phyloP scores from a whole-genome alignment of 176 grass and related monocot species.

The Carex littledalei region DNA sequence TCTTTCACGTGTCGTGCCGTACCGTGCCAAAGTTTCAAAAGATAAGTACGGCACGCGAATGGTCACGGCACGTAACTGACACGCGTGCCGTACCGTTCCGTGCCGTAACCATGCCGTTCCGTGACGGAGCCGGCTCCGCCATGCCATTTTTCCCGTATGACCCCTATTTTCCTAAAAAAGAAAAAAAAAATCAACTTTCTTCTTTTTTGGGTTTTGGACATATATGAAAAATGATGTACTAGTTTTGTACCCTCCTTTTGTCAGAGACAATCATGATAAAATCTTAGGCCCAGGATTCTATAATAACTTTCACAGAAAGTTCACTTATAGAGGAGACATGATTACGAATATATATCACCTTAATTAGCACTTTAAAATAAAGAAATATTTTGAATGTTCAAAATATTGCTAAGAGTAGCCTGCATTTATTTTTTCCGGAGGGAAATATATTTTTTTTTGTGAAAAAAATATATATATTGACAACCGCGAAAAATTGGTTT shows the following conservation, averaged over 20 bases:
- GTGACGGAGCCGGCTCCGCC: too few relatives aligned
- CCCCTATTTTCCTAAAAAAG: background rate
- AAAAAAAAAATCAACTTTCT: background rate
- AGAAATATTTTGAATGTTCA: background rate
- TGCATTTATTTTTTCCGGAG: background rate
- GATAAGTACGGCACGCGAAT: too few relatives aligned
- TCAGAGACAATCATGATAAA: constrained; percentile 9
- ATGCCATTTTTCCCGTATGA: too few relatives aligned
- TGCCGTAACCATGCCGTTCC: too few relatives aligned
- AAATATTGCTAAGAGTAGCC: background rate
- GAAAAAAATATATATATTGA: too few relatives aligned
- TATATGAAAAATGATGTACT: background rate
- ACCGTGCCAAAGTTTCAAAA: too few relatives aligned
- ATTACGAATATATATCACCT: background rate
- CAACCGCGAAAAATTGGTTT: too few relatives aligned
- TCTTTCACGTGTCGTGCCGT: too few relatives aligned
- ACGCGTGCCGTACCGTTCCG: too few relatives aligned
- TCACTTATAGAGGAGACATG: background rate
- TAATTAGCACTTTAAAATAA: background rate
- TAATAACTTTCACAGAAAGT: background rate
- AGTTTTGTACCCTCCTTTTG: background rate
- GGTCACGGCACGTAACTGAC: too few relatives aligned
- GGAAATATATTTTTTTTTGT: too few relatives aligned
- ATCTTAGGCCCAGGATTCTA: constrained; percentile 9
- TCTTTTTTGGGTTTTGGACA: background rate